Base-by-base conservation (phyloP, 352 stramenopile genomes). In the Globisporangium megalacanthum region DNA sequence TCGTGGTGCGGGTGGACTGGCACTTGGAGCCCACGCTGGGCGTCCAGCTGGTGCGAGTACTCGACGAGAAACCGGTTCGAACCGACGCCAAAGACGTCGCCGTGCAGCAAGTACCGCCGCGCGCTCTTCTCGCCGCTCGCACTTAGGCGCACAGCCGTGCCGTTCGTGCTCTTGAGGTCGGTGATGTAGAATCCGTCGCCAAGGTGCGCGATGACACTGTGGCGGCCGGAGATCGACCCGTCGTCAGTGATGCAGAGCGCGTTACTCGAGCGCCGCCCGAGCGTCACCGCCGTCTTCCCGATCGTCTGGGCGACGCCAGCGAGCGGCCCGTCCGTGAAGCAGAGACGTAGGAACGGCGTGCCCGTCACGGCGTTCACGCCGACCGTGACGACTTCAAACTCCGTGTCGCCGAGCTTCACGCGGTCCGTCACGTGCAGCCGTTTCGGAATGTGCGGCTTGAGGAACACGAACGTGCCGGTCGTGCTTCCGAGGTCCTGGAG, bases 131-230 rank as follows among this genome's bases (percentile, higher is more conserved):
- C 71, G 14, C 77, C 79, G 48, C 71, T 82, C 10, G 78, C 61
- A 52, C 84, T 91, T 41, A 92, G 68, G 2, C 84, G 76, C 11
- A 94, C 56, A 8, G 82, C 84, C 33, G 82, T 92, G 58, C 84
- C 84, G 54, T 94, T 94, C 31, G 84, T 94, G 52, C 82, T 92
- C 49, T 78, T 65, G 31, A 94, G 66, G 51, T 94, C 84, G 15
- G 82, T 94, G 51, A 94, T 78, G 69, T 92, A 94, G 61, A 92
- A 94, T 11, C 78, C 84, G 53, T 88, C 84, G 54, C 69, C 77
- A 39, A 88, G 69, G 58, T 83, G 86, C 61, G 74, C 79, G 58
- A 94, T 79, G 42, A 81, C 73, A 50, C 77, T 80, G 58, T 94
- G 84, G 15, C 73, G 66, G 10, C 79, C 79, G 15, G 84, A 94